Conservation (phyloP, 768 basidiomycete species). For the Albatrellus ellisii region DNA sequence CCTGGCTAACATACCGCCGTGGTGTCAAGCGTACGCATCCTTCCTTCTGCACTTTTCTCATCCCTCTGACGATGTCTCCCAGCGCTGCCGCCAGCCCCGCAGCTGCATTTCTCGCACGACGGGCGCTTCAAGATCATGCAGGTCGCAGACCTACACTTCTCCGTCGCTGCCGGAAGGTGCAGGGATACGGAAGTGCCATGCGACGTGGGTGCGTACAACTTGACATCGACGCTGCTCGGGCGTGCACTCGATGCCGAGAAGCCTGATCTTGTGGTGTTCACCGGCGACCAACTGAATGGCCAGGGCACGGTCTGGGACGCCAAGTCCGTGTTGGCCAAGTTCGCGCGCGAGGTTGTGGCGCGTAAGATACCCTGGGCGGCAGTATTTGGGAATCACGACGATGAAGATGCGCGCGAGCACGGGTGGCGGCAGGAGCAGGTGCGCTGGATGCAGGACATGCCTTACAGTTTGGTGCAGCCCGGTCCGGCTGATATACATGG, state of each 20-base stretch:
- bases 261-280: conserved; percentile 86
- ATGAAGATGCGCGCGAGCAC: conserved; percentile 38
- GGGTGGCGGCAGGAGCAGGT: conserved; percentile 50
- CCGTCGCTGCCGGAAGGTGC: conserved; percentile 67
- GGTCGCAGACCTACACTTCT: conserved; percentile 90
- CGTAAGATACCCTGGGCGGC: conserved; percentile 81
- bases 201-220: conserved; percentile 54
- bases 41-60: not conserved
- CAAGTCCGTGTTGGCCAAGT: conserved; percentile 80
- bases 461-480: conserved; percentile 69
- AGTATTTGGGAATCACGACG: conserved; percentile 93
- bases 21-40: conserved; percentile 55
- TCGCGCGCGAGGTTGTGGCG: conserved; percentile 62
- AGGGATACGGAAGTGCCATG: conserved; percentile 46
- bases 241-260: conserved; percentile 65
- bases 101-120: conserved; percentile 68
- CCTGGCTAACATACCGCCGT: conserved; percentile 53
- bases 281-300: conserved; percentile 89
- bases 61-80: conserved; percentile 1
- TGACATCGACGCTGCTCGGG: conserved; percentile 62
- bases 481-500: conserved; percentile 84
- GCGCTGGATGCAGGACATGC: conserved; percentile 59
- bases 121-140: conserved; percentile 86
- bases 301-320: conserved; percentile 86
- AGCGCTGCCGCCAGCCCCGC: conserved; percentile 63